Conservation (phyloP, 495 filamentous ascomycete genomes). For the Penicillium pancosmium region DNA sequence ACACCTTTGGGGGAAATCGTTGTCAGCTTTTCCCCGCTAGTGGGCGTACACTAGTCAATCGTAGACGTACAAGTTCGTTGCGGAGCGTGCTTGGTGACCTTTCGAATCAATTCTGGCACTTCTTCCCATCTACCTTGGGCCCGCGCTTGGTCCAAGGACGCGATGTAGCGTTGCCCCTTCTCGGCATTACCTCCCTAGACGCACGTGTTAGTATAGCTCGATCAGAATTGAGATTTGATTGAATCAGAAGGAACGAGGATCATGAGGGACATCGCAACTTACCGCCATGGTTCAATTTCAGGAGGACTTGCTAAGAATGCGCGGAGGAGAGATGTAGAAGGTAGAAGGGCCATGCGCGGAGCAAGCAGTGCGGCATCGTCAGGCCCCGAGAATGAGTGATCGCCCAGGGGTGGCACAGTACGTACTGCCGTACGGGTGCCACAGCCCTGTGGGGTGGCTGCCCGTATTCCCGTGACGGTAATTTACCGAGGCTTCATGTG, state of each 20-base stretch:
- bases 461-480: conserved; percentile 29
- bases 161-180: conserved; percentile 81
- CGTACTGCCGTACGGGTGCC: conserved; percentile 23
- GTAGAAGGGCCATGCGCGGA: conserved; percentile 11
- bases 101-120: conserved; percentile 85
- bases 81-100: conserved; percentile 91
- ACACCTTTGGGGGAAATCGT: conserved; percentile 57
- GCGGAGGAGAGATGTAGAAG: conserved; percentile 28
- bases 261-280: conserved; percentile 17
- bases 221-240: too few relatives aligned
- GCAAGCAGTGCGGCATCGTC: conserved; percentile 1
- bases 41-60: conserved; percentile 3
- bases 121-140: conserved; percentile 88
- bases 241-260: too few relatives aligned
- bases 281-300: conserved; percentile 43
- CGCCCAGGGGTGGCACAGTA: conserved; percentile 29
- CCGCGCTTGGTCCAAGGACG: conserved; percentile 79
- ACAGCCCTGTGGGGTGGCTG: conserved; percentile 10
- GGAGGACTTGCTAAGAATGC: conserved; percentile 17
- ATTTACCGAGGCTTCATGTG: conserved; percentile 43
- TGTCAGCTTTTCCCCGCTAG: conserved; percentile 19
- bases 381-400: conserved; percentile 21
- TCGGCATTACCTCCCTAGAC: conserved; percentile 49
- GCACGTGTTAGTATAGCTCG: conserved; percentile 28
- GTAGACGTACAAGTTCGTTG: conserved; percentile 71